Percentiles rank a stretch among this genome's conserved stretches.
phyloP scores from a whole-genome alignment of 2,329 filamentous ascomycete species.

The Curvularia lunata region DNA sequence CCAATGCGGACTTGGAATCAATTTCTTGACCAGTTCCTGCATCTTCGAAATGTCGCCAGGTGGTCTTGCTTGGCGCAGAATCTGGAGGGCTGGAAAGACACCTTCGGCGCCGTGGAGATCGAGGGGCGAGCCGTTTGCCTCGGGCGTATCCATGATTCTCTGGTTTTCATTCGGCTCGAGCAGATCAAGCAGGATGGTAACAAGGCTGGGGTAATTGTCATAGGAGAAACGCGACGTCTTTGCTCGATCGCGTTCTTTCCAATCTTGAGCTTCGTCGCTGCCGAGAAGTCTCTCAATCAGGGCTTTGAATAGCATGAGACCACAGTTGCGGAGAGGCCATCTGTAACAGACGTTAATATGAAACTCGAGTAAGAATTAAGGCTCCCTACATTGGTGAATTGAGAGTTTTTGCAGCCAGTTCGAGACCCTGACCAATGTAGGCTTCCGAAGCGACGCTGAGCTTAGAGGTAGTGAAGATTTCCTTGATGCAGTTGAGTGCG shows the following conservation, averaged over 20 bases:
- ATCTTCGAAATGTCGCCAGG: slow-evolving; percentile 65
- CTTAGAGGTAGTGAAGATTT: slow-evolving; percentile 84
- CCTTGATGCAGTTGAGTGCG: slow-evolving; percentile 90
- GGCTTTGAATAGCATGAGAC: slow-evolving; percentile 84
- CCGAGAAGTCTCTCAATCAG: slow-evolving; percentile 81
- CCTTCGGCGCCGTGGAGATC: slow-evolving; percentile 61
- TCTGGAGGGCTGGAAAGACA: slow-evolving; percentile 83
- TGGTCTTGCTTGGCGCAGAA: slow-evolving; percentile 74
- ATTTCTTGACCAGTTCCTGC: slow-evolving; percentile 63
- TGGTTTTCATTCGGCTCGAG: slow-evolving; percentile 52
- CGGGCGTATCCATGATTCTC: slow-evolving; percentile 33
- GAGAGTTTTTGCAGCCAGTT: slow-evolving; percentile 80
- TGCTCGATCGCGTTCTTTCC: slow-evolving; percentile 57
- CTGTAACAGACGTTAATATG: slow-evolving; percentile 49
- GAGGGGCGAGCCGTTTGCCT: slow-evolving; percentile 34
- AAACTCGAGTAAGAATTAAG: not conserved
- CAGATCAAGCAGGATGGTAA: slow-evolving; percentile 67
- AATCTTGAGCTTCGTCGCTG: slow-evolving; percentile 68
- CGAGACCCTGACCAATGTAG: slow-evolving; percentile 75
- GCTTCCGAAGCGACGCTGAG: slow-evolving; percentile 75
- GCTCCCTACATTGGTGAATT: slow-evolving; percentile 72
- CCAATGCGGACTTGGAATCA: slow-evolving; percentile 75
- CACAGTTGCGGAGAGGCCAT: slow-evolving; percentile 95
- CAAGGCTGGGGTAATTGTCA: slow-evolving; percentile 70
- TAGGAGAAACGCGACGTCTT: slow-evolving; percentile 67